Percentiles rank a stretch among this genome's conserved stretches.
Conservation (phyloP, 352 stramenopile genomes). For the Phytophthora chlamydospora region DNA sequence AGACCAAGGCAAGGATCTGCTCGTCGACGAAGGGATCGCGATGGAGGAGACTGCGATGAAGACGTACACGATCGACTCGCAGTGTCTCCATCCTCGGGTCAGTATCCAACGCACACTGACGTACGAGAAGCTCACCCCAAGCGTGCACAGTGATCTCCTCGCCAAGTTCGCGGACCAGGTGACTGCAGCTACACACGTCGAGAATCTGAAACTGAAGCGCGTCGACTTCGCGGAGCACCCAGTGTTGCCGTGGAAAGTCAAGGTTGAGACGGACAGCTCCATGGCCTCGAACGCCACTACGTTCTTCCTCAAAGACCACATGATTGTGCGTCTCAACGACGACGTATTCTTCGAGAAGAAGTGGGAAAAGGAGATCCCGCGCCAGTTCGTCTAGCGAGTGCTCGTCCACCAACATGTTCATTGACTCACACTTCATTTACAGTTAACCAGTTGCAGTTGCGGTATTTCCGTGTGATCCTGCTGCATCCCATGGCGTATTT, state of each 20-base stretch:
- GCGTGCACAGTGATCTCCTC: constrained; percentile 23
- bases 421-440: no score
- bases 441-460: no score
- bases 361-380: constrained; percentile 45
- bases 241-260: constrained; percentile 41
- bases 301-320: constrained; percentile 46
- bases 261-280: constrained; percentile 49
- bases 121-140: constrained; percentile 45
- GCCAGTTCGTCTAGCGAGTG: constrained; percentile 36
- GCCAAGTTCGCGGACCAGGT: constrained; percentile 26
- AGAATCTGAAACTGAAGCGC: constrained; percentile 26
- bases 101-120: constrained; percentile 46
- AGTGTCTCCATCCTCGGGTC: constrained; percentile 37
- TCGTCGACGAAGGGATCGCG: constrained; percentile 52
- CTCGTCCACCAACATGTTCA: no score
- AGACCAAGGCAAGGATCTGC: constrained; percentile 51
- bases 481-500: no score
- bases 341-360: constrained; percentile 46
- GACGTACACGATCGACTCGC: constrained; percentile 47
- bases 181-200: constrained; percentile 14
- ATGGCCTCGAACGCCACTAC: constrained; percentile 42
- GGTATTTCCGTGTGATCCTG: no score
- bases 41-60: constrained; percentile 57
- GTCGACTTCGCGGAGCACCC: constrained; percentile 40
- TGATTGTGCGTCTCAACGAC: constrained; percentile 43